Evolutionary conservation across 2,329 filamentous ascomycete species (phyloP).

Genomic region (Plenodomus lindquistii): DNA sequence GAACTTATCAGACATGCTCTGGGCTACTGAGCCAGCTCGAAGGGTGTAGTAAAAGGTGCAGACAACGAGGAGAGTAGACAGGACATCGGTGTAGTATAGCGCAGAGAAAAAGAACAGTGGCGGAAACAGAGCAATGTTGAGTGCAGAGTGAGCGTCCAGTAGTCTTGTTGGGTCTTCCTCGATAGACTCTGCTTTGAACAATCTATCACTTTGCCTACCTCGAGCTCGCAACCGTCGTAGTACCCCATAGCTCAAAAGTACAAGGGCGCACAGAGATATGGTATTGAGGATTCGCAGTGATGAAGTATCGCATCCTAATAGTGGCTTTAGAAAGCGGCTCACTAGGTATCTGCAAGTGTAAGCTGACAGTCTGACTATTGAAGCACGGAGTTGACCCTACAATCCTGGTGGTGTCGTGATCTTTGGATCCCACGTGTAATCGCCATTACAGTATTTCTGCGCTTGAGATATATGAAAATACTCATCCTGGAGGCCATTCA

Average conservation of each 20-base stretch:
- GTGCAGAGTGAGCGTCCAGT: slow-evolving; percentile 61
- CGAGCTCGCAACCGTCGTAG: slow-evolving; percentile 17
- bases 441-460: slow-evolving; percentile 78
- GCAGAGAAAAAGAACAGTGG: slow-evolving; percentile 94
- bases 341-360: slow-evolving; percentile 45
- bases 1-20: slow-evolving; percentile 13
- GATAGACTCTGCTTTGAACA: background rate
- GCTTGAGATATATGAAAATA: slow-evolving; percentile 90
- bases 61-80: slow-evolving; percentile 77
- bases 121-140: slow-evolving; percentile 85
- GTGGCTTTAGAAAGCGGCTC: slow-evolving; percentile 42
- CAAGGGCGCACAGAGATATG: slow-evolving; percentile 42
- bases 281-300: slow-evolving; percentile 47
- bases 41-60: slow-evolving; percentile 63
- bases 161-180: slow-evolving; percentile 34
- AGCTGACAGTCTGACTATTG: slow-evolving; percentile 29
- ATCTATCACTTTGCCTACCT: background rate
- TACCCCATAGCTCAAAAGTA: slow-evolving; percentile 33
- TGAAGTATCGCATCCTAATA: slow-evolving; percentile 48
- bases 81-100: slow-evolving; percentile 91
- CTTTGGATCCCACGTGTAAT: slow-evolving; percentile 85
- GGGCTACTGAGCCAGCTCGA: slow-evolving; percentile 22
- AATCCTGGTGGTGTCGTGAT: slow-evolving; percentile 95
- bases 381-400: slow-evolving; percentile 34
- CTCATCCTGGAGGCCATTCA: slow-evolving; percentile 65